Conservation (phyloP, 805 yeast species). For the Brettanomyces sp. region DNA sequence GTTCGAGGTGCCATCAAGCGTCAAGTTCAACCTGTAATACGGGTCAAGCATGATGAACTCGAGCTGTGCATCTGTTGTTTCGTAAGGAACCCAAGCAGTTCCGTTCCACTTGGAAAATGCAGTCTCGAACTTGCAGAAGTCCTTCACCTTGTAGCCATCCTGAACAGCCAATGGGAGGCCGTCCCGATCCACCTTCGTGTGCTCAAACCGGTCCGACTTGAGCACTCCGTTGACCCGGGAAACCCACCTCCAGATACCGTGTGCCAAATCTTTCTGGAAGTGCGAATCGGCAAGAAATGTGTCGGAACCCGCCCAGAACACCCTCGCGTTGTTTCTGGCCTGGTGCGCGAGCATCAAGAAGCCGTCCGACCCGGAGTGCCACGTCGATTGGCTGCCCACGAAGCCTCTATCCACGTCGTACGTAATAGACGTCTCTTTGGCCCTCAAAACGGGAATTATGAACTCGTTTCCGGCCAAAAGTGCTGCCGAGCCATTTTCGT, state of each 20-base stretch:
- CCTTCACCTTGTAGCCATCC: slow-evolving; percentile 62
- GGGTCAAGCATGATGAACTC: slow-evolving; percentile 91
- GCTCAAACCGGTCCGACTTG: slow-evolving; percentile 43
- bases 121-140: slow-evolving; percentile 48
- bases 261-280: slow-evolving; percentile 29
- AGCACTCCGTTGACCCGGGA: slow-evolving; percentile 63
- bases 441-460: slow-evolving; percentile 60
- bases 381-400: slow-evolving; percentile 34
- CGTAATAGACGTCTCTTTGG: slow-evolving; percentile 58
- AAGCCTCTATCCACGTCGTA: slow-evolving; percentile 33
- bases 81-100: slow-evolving; percentile 61
- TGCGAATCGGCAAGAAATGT: slow-evolving; percentile 37
- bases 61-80: slow-evolving; percentile 59
- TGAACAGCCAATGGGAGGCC: slow-evolving; percentile 11
- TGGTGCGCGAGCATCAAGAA: slow-evolving; percentile 71
- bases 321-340: slow-evolving; percentile 68
- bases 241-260: slow-evolving; percentile 56
- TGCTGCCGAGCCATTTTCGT: slow-evolving; percentile 53
- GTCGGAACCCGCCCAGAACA: slow-evolving; percentile 70
- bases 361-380: slow-evolving; percentile 80
- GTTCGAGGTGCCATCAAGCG: slow-evolving; percentile 28
- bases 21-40: slow-evolving; percentile 70
- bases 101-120: slow-evolving; percentile 41
- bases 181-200: slow-evolving; percentile 30
- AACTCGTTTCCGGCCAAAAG: slow-evolving; percentile 58